These are phyloP conservation scores for Fusarium lateritium DNA, from an alignment of 2,329 filamentous ascomycete species.

Conservation along the genomic window DNA sequence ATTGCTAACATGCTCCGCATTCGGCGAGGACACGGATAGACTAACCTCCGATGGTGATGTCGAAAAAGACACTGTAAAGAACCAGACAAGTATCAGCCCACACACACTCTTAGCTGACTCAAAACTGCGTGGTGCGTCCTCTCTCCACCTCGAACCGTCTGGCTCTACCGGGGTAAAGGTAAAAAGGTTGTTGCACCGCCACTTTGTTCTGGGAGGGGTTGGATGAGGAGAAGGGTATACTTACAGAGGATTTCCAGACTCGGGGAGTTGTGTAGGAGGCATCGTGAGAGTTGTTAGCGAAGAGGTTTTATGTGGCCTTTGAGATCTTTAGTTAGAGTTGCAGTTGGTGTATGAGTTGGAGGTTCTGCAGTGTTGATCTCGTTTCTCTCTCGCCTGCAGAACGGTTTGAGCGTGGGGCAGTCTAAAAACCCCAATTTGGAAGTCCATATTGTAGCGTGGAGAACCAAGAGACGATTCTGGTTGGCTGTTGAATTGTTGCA, in stretches of 20 bases:
- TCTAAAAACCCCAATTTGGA: constrained; percentile 23
- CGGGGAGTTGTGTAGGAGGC: constrained; percentile 63
- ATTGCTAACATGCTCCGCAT: constrained; percentile 11
- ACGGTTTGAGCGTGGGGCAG: constrained; percentile 35
- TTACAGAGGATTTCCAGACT: constrained; percentile 64
- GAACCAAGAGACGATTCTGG: constrained; percentile 12
- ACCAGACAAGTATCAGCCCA: constrained; percentile 44
- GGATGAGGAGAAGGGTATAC: constrained; percentile 39
- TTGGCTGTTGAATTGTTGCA: constrained; percentile 12
- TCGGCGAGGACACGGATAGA: constrained; percentile 30
- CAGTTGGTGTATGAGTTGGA: constrained; percentile 7
- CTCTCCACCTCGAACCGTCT: constrained; percentile 38
- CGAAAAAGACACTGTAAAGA: constrained; percentile 75
- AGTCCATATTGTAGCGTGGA: constrained; percentile 18
- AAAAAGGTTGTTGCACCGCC: constrained; percentile 31
- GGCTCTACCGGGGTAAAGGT: constrained; percentile 21
- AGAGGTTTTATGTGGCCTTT: not conserved
- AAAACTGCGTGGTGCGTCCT: constrained; percentile 23
- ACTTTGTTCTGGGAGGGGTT: constrained; percentile 11
- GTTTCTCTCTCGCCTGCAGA: constrained; percentile 19
- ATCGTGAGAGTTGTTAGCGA: constrained; percentile 47
- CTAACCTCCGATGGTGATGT: constrained; percentile 82
- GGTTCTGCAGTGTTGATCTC: constrained; percentile 8
- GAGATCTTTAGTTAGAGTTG: constrained; percentile 12
- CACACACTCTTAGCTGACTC: constrained; percentile 39